Percentiles rank a stretch among this genome's conserved stretches.
Evolutionary conservation across 2,329 filamentous ascomycete species (phyloP).

Genomic region (Didymella pinodella): DNA sequence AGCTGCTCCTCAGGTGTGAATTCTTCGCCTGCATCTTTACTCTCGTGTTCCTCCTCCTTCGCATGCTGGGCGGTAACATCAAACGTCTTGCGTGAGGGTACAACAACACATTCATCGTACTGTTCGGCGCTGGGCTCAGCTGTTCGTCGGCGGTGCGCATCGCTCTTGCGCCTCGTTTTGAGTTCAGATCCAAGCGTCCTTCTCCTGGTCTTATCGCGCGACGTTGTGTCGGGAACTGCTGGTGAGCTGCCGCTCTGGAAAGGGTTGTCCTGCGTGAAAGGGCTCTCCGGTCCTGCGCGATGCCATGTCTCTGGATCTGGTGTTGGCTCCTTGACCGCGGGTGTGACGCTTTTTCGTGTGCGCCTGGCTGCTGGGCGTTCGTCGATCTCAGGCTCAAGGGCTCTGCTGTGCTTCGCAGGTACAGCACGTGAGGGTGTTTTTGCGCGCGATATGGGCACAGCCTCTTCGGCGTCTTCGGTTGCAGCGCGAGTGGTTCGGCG

Average conservation of each 20-base stretch:
- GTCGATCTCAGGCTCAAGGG: constrained; percentile 47
- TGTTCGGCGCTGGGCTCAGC: constrained; percentile 54
- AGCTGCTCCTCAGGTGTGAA: constrained; percentile 89
- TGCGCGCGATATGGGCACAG: constrained; percentile 29
- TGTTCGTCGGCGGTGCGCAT: constrained; percentile 53
- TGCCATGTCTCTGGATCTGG: constrained; percentile 60
- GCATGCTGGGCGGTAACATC: constrained; percentile 62
- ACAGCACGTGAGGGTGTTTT: constrained; percentile 50
- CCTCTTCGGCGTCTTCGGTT: constrained; percentile 46
- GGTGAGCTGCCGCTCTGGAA: constrained; percentile 88
- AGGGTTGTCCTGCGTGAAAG: constrained; percentile 89
- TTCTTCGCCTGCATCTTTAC: constrained; percentile 80
- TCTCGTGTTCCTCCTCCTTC: constrained; percentile 48
- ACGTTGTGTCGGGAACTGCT: constrained; percentile 48
- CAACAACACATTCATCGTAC: constrained; percentile 61
- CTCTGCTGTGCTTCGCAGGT: constrained; percentile 55
- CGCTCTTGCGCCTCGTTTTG: constrained; percentile 55
- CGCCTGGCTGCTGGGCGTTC: constrained; percentile 47
- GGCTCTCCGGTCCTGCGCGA: constrained; percentile 61
- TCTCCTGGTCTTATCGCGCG: constrained; percentile 57
- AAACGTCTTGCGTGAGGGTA: constrained; percentile 66
- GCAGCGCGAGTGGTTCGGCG: constrained; percentile 53
- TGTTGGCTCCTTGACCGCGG: constrained; percentile 55
- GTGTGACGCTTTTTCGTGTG: constrained; percentile 50
- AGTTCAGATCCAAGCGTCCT: constrained; percentile 58